These are phyloP conservation scores for Tothia fuscella DNA, from an alignment of 2,329 filamentous ascomycete genomes.

Conservation along the genomic window DNA sequence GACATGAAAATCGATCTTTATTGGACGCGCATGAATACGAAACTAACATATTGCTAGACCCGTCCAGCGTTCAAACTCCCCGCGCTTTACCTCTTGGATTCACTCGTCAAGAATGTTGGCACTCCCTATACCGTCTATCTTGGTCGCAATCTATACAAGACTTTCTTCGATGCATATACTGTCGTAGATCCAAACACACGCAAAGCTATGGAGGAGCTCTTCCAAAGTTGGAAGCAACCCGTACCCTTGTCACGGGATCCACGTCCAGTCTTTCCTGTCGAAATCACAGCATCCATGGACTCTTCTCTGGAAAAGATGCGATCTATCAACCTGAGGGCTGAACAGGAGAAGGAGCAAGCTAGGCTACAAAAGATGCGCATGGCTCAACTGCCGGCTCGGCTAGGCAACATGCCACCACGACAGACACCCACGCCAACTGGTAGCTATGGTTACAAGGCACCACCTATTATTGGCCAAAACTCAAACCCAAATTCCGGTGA, in stretches of 20 bases:
- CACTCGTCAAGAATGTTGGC: slow-evolving; percentile 96
- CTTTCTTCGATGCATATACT: slow-evolving; percentile 93
- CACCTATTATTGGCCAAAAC: slow-evolving; percentile 3
- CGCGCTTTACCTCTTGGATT: slow-evolving; percentile 95
- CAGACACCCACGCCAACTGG: slow-evolving; percentile 8
- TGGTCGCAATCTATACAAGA: slow-evolving; percentile 79
- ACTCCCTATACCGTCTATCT: slow-evolving; percentile 96
- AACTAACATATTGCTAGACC: slow-evolving; percentile 49
- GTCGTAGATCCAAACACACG: slow-evolving; percentile 74
- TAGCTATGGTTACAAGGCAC: slow-evolving; percentile 5
- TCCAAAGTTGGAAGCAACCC: slow-evolving; percentile 96
- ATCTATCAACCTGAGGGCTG: slow-evolving; percentile 37
- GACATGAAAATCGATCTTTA: slow-evolving; percentile 13
- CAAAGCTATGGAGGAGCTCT: slow-evolving; percentile 90
- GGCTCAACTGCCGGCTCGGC: background rate
- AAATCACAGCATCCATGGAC: slow-evolving; percentile 83
- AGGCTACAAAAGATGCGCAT: slow-evolving; percentile 21
- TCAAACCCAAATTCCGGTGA: slow-evolving; percentile 3
- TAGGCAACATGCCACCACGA: slow-evolving; percentile 32
- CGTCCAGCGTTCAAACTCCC: slow-evolving; percentile 82
- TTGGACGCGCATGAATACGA: no score
- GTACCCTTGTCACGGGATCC: slow-evolving; percentile 87
- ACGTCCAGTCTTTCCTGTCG: slow-evolving; percentile 80
- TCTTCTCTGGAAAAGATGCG: slow-evolving; percentile 81
- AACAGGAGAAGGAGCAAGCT: slow-evolving; percentile 39